A percentile compares a stretch with the other conserved stretches of the same genome.
These are phyloP conservation scores for Zalerion maritima DNA, from an alignment of 495 filamentous ascomycete genomes.

Conservation along the genomic window DNA sequence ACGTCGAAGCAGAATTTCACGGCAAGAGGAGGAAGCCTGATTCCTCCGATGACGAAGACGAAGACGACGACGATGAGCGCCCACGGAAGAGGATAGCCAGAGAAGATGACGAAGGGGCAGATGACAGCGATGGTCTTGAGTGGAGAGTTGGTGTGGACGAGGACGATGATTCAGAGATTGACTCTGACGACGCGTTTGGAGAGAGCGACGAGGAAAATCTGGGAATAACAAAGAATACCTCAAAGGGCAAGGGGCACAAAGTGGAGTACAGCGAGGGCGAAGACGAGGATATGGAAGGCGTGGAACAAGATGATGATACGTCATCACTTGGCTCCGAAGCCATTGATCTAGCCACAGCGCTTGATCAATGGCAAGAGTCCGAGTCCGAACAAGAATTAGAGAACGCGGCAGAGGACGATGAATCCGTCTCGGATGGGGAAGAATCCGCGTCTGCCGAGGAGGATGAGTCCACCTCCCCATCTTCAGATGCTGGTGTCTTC, in stretches of 20 bases:
- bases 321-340: constrained; percentile 63
- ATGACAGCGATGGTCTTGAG: constrained; percentile 68
- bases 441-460: constrained; percentile 23
- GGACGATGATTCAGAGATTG: constrained; percentile 71
- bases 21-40: constrained; percentile 21
- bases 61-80: constrained; percentile 23
- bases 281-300: constrained; percentile 33
- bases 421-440: constrained; percentile 34
- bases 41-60: constrained; percentile 37
- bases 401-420: constrained; percentile 14
- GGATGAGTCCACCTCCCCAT: constrained; percentile 29
- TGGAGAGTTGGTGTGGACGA: constrained; percentile 70
- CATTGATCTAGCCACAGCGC: constrained; percentile 66
- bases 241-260: constrained; percentile 30
- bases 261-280: constrained; percentile 17
- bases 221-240: constrained; percentile 55
- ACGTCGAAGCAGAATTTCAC: constrained; percentile 18
- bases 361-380: constrained; percentile 54
- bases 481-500: constrained; percentile 25
- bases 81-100: constrained; percentile 29
- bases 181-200: constrained; percentile 88
- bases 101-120: constrained; percentile 32
- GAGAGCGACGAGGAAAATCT: constrained; percentile 75
- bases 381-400: constrained; percentile 28
- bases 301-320: constrained; percentile 41